Evolutionary conservation across 2,329 filamentous ascomycete species (phyloP), one percentile per base, ranked within the genome.

Genomic region (Aspergillus oerlinghausenensis): DNA sequence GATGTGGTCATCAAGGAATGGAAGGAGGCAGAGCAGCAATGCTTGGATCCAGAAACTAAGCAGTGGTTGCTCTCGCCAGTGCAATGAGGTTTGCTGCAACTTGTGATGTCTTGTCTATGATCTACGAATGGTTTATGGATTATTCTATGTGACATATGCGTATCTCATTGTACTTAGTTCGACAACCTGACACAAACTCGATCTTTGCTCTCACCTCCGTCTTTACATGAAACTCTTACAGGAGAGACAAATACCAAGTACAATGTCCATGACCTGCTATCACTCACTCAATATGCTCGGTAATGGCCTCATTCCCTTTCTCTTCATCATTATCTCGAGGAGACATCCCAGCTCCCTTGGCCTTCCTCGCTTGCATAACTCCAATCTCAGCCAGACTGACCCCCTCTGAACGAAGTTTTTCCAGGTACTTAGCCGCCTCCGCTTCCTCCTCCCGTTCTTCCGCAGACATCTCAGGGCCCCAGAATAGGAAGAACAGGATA

Each of bases 381-480:
- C 32, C 32, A 38, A 38, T 38, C 17, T 38, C 32, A 38, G 5
- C 32, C 14, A 38, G 32, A n/a, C 32, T 17, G 32, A 17, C 32
- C 17, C 32, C 32, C 14, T 38, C 32, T 3, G 1, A 38, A 38
- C 32, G 32, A 6, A 38, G 32, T 7, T 17, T 38, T 38, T 38
- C 32, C 14, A 38, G 32, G 14, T 43, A 23, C 40, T 43, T 23
- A 19, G 63, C 55, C 4, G 60, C 60, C 25, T 60, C 55, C 2
- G 67, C 64, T 55, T 68, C 64, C 55, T 65, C 62, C 23, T 66
- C 56, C 2, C 65, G 52, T 52, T 70, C 67, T 25, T 67, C 60
- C 42, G 67, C 64, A 4, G 63, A 67, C 60, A 65, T 70, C 35
- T 71, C 66, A 1, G 65, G 61, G 3, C 70, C 68, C 57, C 19